Evolutionary conservation across 768 basidiomycete species (phyloP).

Genomic region (Trametes coccinea): DNA sequence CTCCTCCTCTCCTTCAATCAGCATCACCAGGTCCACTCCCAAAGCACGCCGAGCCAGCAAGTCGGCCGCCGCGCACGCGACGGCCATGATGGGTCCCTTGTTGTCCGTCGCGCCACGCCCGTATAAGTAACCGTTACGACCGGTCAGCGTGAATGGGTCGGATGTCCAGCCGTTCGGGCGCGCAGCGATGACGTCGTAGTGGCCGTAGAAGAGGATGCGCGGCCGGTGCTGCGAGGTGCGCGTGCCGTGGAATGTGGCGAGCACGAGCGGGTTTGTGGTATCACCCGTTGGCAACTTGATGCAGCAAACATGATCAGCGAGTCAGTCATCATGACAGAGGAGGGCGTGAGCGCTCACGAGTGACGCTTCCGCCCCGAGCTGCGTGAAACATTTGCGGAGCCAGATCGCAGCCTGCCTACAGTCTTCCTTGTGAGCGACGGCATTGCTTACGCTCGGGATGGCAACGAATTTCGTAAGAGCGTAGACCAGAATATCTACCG

Average conservation of each 20-base stretch:
- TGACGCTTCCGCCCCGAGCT: constrained; percentile 82
- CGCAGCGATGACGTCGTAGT: constrained; percentile 96
- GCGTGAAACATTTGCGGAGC: constrained; percentile 83
- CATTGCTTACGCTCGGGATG: constrained; percentile 81
- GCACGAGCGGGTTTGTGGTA: constrained; percentile 81
- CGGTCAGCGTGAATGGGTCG: constrained; percentile 80
- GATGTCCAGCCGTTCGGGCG: constrained; percentile 73
- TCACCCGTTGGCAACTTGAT: constrained; percentile 73
- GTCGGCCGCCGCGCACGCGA: constrained; percentile 86
- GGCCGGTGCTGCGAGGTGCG: constrained; percentile 48
- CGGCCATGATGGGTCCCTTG: constrained; percentile 92
- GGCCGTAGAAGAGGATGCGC: constrained; percentile 90
- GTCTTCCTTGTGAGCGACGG: constrained; percentile 69
- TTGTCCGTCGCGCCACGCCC: constrained; percentile 93
- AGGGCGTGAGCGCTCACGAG: constrained; percentile 49
- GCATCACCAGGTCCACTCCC: constrained; percentile 82
- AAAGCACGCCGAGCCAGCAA: constrained; percentile 71
- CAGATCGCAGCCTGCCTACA: constrained; percentile 95
- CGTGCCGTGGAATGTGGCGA: constrained; percentile 82
- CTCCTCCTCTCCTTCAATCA: constrained; percentile 97
- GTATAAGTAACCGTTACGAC: constrained; percentile 86
- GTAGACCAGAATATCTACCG: constrained; percentile 68
- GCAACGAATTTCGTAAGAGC: constrained; percentile 85
- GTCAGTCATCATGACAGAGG: not conserved
- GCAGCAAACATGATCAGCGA: not conserved